Base-by-base conservation (phyloP, 805 yeast species). In the Jamesozyma piceae region DNA sequence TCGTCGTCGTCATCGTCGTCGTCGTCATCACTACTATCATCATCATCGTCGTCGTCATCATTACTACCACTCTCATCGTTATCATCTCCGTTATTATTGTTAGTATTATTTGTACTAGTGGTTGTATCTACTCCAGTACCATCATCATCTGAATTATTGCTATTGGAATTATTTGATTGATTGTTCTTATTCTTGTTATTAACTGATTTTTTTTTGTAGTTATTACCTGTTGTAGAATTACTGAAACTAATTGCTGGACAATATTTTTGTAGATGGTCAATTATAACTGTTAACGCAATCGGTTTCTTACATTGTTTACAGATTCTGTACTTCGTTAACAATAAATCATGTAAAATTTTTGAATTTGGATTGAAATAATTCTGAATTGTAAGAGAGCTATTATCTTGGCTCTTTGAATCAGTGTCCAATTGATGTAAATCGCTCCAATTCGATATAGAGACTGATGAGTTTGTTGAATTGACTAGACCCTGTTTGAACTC, bases 241-340 rank as follows among this genome's bases (percentile, higher is more conserved):
- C 15, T 11, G 9, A 15, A 5, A 15, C n/a, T 29, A 14, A 31
- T 31, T n/a, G n/a, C n/a, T 31, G 28, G 45, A 41, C 62, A 54
- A 35, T 55, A 46, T 20, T 53, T 53, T 18, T 60, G 57, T 17
- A 57, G 38, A 48, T 63, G 67, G 17, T 56, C 62, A 24, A 55
- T 44, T 14, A 58, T 44, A 2, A 53, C 51, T 9, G 50, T 46
- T 19, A 54, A 38, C 29, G 53, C 50, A 5, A 63, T 45, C 2
- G 67, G 67, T 39, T 51, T 58, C 5, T 57, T 57, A 44, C 67
- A 63, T 26, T 49, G 42, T 34, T 57, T 57, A 50, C 67, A 63
- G 22, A 60, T 50, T 34, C 65, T 53, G 40, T 55, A 58, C 22
- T 28, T 15, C 11, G n/a, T 5, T 28, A 28, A 28, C 11, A 13